Evolutionary conservation across 495 filamentous ascomycete genomes (phyloP), one percentile per base, ranked within the genome.

Genomic region (Tirmania nivea): DNA sequence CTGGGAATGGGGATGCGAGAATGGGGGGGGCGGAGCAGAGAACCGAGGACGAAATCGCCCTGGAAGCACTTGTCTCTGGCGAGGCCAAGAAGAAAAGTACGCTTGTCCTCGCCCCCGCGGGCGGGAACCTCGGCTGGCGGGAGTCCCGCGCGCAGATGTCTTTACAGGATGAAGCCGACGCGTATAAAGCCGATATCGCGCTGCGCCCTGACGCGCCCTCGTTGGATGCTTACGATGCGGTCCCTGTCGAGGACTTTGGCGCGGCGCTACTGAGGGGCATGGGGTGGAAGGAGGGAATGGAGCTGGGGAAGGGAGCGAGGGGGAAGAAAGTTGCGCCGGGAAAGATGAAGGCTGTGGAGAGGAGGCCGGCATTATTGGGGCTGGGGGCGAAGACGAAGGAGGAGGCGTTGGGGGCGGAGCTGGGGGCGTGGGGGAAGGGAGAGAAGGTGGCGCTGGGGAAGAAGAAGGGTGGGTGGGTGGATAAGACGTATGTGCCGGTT

Each of bases 201-300:
- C 72, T 74, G n/a, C 78, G 85, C 0, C 86, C 87, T 0, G 81
- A 86, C 20, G 68, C 77, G 14, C 79, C 86, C 2, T 80, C 76
- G 0, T 69, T 90, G 20, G 85, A 86, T 48, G 85, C 89, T 59
- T 99, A 99, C 67, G 79, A 77, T 31, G 77, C 80, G 4, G 76
- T 94, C 10, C 89, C 92, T 0, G 85, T 96, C 36, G 90, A 95
- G 55, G 85, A 93, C 55, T 99, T 96, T 60, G 90, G 89, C 35
- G 80, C 84, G 20, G 85, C 84, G 2, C 68, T 96, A 51, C 73
- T 99, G 25, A 76, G 85, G 8, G 84, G 86, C 10, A 92, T 94
- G 79, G 90, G 90, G 5, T 95, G 88, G 89, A 83, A 83, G 61
- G 84, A 94, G 55, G 89, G 88, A 1, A 77, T 89, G 55, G 66